Evolutionary conservation across 495 filamentous ascomycete species (phyloP).

Genomic region (Staphylotrichum longicolle): DNA sequence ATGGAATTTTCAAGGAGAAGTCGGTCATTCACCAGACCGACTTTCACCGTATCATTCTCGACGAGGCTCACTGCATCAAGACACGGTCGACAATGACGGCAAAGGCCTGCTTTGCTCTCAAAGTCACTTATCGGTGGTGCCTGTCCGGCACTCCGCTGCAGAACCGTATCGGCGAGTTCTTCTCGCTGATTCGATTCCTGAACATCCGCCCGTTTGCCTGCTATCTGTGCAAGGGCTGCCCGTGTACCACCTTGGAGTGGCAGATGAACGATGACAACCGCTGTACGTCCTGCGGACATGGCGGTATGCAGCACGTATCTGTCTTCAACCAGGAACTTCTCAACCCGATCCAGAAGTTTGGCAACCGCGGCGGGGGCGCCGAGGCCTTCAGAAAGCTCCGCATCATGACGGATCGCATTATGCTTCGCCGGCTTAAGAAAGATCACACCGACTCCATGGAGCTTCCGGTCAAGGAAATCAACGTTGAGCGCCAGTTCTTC

Average conservation of each 20-base stretch:
- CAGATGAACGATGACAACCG: conserved; percentile 61
- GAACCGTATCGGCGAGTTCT: conserved; percentile 96
- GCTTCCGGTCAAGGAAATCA: conserved; percentile 88
- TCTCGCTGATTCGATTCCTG: conserved; percentile 88
- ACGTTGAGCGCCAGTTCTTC: conserved; percentile 90
- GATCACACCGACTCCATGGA: conserved; percentile 93
- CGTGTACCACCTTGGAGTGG: conserved; percentile 83
- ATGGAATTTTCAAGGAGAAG: conserved; percentile 67
- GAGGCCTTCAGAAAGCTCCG: conserved; percentile 77
- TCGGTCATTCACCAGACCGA: conserved; percentile 82
- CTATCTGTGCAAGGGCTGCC: conserved; percentile 86
- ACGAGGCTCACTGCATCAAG: conserved; percentile 97
- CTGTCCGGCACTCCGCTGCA: conserved; percentile 92
- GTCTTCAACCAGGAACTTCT: conserved; percentile 95
- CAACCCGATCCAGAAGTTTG: conserved; percentile 66
- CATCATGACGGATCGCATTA: conserved; percentile 82
- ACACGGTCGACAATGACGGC: conserved; percentile 81
- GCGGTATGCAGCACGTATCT: conserved; percentile 81
- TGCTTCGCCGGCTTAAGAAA: conserved; percentile 88
- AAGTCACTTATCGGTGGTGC: conserved; percentile 88
- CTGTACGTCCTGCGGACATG: conserved; percentile 63
- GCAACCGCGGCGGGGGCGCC: conserved; percentile 53
- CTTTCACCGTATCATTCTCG: conserved; percentile 89
- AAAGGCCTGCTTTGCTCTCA: conserved; percentile 88
- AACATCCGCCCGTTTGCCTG: conserved; percentile 82